phyloP scores from a whole-genome alignment of 495 filamentous ascomycete genomes.

The Trichoderma reesei region DNA sequence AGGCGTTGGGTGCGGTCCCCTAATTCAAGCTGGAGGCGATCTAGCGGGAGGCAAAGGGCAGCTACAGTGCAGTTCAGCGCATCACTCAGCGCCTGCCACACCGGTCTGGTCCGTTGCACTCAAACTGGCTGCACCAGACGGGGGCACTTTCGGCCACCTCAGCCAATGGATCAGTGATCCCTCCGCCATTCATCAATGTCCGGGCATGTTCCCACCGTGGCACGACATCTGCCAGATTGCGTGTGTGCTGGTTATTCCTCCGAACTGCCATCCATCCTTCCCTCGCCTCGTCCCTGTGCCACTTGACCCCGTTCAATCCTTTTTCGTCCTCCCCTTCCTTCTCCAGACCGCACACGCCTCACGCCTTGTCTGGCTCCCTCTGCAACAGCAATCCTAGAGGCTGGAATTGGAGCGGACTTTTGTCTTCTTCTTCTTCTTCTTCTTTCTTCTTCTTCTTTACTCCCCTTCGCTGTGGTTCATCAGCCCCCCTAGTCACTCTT shows the following conservation, averaged over 20 bases:
- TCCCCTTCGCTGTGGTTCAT: not conserved
- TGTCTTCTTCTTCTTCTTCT: not conserved
- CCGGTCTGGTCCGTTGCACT: no score
- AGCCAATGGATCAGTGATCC: no score
- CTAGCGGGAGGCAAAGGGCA: no score
- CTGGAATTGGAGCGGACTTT: not conserved
- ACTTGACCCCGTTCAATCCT: not conserved
- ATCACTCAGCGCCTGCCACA: no score
- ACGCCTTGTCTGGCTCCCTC: not conserved
- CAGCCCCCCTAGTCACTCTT: not conserved
- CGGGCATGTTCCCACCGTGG: not conserved
- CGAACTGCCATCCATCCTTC: not conserved
- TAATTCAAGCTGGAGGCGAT: no score
- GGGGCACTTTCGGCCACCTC: no score
- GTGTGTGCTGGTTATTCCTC: not conserved
- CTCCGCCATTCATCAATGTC: not conserved
- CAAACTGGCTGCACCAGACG: no score
- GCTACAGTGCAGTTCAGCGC: no score
- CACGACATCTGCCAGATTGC: not conserved
- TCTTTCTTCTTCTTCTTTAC: not conserved
- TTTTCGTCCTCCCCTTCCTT: not conserved
- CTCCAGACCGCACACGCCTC: not conserved
- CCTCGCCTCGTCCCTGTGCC: not conserved
- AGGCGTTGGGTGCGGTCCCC: no score
- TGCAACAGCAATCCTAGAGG: not conserved